A percentile compares a stretch with the other conserved stretches of the same genome.
Conservation (phyloP, 2,329 filamentous ascomycete genomes). For the Calonectria multiphialidica region DNA sequence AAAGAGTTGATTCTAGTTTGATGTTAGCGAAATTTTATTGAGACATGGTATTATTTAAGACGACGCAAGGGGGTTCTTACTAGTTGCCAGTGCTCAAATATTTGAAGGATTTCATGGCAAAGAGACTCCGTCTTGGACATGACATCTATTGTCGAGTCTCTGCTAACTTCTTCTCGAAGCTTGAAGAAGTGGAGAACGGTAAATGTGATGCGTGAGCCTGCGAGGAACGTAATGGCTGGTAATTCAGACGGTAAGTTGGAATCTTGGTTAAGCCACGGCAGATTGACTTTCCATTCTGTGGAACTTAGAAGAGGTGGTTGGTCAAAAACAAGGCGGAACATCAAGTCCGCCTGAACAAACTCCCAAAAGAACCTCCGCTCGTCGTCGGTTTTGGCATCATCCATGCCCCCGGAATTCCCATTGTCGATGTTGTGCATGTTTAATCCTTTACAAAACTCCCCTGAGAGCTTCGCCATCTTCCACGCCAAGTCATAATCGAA, state of each 20-base stretch:
- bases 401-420: no score
- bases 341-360: background rate
- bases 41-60: background rate
- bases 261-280: background rate
- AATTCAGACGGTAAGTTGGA: background rate
- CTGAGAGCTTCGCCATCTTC: background rate
- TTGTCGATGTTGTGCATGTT: slow-evolving; percentile 1
- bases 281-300: background rate
- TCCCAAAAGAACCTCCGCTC: background rate
- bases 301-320: background rate
- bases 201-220: background rate
- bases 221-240: background rate
- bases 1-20: background rate
- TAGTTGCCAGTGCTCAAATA: background rate
- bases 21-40: background rate
- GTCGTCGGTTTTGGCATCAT: background rate
- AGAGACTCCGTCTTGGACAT: background rate
- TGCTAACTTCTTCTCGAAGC: background rate
- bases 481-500: background rate
- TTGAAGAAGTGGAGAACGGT: background rate
- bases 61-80: background rate
- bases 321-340: background rate
- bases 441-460: background rate
- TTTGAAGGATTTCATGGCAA: background rate
- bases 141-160: background rate